phyloP scores from a whole-genome alignment of 768 basidiomycete species.

The Suillus paluster region DNA sequence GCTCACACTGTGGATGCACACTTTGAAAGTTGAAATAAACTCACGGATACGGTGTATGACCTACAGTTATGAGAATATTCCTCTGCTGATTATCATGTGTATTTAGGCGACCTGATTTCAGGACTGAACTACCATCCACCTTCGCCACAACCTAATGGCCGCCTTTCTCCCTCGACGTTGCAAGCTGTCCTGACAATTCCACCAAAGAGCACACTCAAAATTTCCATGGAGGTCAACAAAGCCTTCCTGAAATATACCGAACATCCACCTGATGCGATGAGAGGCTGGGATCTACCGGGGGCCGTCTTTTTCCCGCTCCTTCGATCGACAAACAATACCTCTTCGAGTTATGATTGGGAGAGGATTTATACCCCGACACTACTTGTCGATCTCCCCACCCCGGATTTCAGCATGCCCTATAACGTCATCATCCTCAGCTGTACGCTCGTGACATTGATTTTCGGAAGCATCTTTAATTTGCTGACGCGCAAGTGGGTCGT shows the following conservation, averaged over 20 bases:
- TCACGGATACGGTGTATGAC: conserved; percentile 3
- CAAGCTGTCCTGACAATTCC: conserved; percentile 77
- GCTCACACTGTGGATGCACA: conserved; percentile 86
- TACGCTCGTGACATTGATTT: conserved; percentile 89
- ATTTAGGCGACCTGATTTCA: conserved; percentile 63
- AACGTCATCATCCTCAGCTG: conserved; percentile 98
- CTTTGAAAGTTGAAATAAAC: conserved; percentile 57
- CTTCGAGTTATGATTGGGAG: conserved; percentile 12
- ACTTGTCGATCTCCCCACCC: conserved; percentile 93
- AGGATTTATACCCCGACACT: conserved; percentile 81
- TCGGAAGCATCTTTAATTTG: conserved; percentile 90
- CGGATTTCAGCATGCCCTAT: conserved; percentile 99
- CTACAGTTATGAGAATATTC: not conserved
- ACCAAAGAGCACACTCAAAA: conserved; percentile 58
- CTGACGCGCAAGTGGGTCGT: conserved; percentile 84
- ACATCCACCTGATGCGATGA: conserved; percentile 92
- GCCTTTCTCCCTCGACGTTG: conserved; percentile 61
- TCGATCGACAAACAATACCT: not conserved
- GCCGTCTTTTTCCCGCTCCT: conserved; percentile 66
- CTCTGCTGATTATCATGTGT: not conserved
- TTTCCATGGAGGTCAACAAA: conserved; percentile 79
- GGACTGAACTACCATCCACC: conserved; percentile 61
- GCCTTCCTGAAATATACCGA: conserved; percentile 93
- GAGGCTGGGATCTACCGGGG: conserved; percentile 92
- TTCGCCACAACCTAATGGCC: conserved; percentile 26